Percentiles rank a stretch among this genome's conserved stretches.
These are phyloP conservation scores for Elymus sibiricus DNA, from an alignment of 176 grass and related monocot genomes.

Conservation along the genomic window DNA sequence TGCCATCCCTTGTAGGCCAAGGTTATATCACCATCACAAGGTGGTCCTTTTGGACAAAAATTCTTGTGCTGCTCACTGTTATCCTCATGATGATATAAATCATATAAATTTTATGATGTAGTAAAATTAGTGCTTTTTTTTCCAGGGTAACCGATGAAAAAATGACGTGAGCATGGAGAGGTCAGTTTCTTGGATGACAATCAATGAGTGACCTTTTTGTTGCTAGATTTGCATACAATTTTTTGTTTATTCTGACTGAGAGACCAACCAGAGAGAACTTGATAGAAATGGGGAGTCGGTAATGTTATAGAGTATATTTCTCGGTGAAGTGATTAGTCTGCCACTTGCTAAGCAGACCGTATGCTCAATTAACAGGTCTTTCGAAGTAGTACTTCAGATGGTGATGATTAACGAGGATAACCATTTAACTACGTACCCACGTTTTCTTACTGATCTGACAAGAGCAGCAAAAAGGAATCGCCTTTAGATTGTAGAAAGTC, in stretches of 20 bases:
- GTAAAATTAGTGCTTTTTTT: neutral
- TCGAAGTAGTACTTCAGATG: too few relatives aligned
- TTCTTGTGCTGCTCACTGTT: neutral
- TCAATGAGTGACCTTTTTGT: neutral
- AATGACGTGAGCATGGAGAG: neutral
- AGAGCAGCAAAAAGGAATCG: neutral
- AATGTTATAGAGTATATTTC: neutral
- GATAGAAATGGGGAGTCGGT: neutral
- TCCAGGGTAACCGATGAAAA: neutral
- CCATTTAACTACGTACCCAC: too few relatives aligned
- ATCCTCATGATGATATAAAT: too few relatives aligned
- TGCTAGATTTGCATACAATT: neutral
- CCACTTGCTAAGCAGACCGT: neutral
- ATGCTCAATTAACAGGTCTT: neutral
- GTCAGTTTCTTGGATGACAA: neutral
- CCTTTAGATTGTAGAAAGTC: neutral
- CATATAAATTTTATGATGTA: neutral
- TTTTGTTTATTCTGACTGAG: neutral
- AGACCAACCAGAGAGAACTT: neutral
- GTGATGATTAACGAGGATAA: too few relatives aligned
- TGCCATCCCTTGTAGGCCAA: conserved; percentile 44
- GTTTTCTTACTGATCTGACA: too few relatives aligned
- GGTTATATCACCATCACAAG: too few relatives aligned
- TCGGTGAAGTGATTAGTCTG: neutral
- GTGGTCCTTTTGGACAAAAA: too few relatives aligned